These are phyloP conservation scores for Pseudozyma sp. DNA, from an alignment of 1,284 basidiomycete species.

Conservation along the genomic window DNA sequence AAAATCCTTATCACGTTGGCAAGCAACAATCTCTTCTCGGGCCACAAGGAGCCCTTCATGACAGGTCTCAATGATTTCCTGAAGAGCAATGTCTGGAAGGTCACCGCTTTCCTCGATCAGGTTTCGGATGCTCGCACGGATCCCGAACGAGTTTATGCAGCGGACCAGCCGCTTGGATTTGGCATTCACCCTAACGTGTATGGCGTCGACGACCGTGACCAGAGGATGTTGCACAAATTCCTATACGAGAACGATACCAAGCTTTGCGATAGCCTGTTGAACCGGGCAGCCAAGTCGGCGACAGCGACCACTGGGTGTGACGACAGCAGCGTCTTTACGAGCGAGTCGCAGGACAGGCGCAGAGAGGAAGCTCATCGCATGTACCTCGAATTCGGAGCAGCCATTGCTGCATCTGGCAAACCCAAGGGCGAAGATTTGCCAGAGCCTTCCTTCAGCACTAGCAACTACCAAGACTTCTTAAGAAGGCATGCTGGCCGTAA, in stretches of 20 bases:
- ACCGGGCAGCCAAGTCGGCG: slow-evolving; percentile 18
- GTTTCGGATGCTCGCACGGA: slow-evolving; percentile 63
- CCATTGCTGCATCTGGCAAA: slow-evolving; percentile 52
- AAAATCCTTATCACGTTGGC: slow-evolving; percentile 65
- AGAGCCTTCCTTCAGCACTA: slow-evolving; percentile 31
- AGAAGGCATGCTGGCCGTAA: slow-evolving; percentile 55
- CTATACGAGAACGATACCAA: slow-evolving; percentile 62
- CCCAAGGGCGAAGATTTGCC: slow-evolving; percentile 42
- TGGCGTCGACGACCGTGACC: slow-evolving; percentile 57
- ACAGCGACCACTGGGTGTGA: slow-evolving; percentile 8
- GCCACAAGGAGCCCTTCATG: slow-evolving; percentile 66
- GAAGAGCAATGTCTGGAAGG: slow-evolving; percentile 63
- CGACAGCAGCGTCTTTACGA: slow-evolving; percentile 5
- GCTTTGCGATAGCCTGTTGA: slow-evolving; percentile 56
- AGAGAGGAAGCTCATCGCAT: slow-evolving; percentile 24
- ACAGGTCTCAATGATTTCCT: slow-evolving; percentile 64
- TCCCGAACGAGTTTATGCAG: slow-evolving; percentile 61
- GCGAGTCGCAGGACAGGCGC: slow-evolving; percentile 7
- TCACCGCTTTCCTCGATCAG: slow-evolving; percentile 62
- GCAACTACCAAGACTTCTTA: slow-evolving; percentile 57
- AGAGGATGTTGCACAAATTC: slow-evolving; percentile 56
- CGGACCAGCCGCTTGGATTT: slow-evolving; percentile 62
- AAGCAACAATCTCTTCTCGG: slow-evolving; percentile 62
- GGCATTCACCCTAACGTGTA: slow-evolving; percentile 63
- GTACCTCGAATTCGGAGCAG: slow-evolving; percentile 58